These are phyloP conservation scores for Candida namnaoensis DNA, from an alignment of 805 yeast genomes.

Conservation along the genomic window DNA sequence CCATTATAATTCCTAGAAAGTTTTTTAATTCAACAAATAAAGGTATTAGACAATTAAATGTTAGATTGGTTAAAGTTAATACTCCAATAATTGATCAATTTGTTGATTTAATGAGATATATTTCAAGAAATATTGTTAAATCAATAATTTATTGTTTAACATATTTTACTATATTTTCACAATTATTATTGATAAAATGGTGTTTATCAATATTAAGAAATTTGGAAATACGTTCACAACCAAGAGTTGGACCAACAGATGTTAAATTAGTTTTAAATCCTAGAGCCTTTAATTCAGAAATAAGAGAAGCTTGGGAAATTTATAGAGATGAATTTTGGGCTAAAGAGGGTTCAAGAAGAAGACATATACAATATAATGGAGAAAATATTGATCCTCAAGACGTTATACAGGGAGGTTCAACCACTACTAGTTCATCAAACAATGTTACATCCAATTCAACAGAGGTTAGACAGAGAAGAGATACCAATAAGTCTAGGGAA, in stretches of 20 bases:
- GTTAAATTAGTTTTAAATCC: conserved; percentile 79
- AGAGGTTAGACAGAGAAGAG: not conserved
- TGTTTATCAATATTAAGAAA: conserved; percentile 2
- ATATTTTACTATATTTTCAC: not conserved
- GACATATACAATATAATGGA: conserved; percentile 15
- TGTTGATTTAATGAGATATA: conserved; percentile 23
- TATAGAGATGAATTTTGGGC: conserved; percentile 93
- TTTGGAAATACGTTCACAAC: conserved; percentile 35
- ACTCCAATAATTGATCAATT: conserved; percentile 27
- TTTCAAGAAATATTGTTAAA: conserved; percentile 17
- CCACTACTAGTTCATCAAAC: not conserved
- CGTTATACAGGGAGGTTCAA: not conserved
- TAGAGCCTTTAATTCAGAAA: conserved; percentile 70
- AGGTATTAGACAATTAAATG: conserved; percentile 77
- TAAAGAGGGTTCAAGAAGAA: conserved; percentile 64
- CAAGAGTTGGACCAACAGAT: conserved; percentile 66
- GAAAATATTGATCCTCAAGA: not conserved
- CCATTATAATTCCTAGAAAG: conserved; percentile 73
- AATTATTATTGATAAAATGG: not conserved
- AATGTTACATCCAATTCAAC: too few species aligned
- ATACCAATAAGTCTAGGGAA: not conserved
- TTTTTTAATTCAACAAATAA: conserved; percentile 80
- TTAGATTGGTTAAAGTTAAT: conserved; percentile 60
- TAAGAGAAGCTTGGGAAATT: conserved; percentile 91
- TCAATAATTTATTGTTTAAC: not conserved